phyloP scores from a whole-genome alignment of 2,329 filamentous ascomycete species.

The Pseudocercospora musae region DNA sequence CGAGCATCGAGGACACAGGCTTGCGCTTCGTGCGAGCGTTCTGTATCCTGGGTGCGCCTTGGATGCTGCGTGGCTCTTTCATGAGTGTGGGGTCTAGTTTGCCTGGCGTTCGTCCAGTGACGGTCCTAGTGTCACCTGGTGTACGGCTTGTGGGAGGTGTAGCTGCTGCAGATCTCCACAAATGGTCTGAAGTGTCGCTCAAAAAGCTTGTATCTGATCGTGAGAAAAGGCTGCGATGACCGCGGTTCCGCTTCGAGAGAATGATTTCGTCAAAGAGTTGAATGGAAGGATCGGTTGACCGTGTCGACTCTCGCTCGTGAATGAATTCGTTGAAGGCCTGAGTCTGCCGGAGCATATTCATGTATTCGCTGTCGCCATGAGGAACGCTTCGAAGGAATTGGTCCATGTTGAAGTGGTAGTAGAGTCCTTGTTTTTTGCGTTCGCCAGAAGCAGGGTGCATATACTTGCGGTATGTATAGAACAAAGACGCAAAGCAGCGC shows the following conservation, averaged over 20 bases:
- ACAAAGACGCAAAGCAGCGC: conserved; percentile 64
- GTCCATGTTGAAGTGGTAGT: conserved; percentile 65
- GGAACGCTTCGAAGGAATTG: conserved; percentile 63
- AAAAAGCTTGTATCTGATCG: conserved; percentile 63
- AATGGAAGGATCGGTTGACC: conserved; percentile 61
- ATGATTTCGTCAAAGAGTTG: conserved; percentile 83
- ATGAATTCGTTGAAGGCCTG: conserved; percentile 69
- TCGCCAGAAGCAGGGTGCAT: conserved; percentile 58
- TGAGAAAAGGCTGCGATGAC: conserved; percentile 62
- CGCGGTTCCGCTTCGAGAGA: conserved; percentile 69
- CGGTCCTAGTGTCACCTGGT: conserved; percentile 57
- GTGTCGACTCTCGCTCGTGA: conserved; percentile 67
- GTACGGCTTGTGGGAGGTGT: conserved; percentile 54
- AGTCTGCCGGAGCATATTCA: conserved; percentile 61
- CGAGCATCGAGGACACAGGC: conserved; percentile 45
- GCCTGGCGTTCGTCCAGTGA: conserved; percentile 65
- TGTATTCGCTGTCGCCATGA: conserved; percentile 62
- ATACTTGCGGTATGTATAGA: conserved; percentile 67
- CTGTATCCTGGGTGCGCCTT: conserved; percentile 70
- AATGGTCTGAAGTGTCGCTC: conserved; percentile 70
- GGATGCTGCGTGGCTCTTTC: conserved; percentile 86
- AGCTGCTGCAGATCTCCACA: conserved; percentile 68
- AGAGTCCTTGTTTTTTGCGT: conserved; percentile 59
- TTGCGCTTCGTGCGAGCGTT: conserved; percentile 48
- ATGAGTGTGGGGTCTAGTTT: conserved; percentile 83